Base-by-base conservation (phyloP, 73 alveolate genomes). In the Urostyla sp. region DNA sequence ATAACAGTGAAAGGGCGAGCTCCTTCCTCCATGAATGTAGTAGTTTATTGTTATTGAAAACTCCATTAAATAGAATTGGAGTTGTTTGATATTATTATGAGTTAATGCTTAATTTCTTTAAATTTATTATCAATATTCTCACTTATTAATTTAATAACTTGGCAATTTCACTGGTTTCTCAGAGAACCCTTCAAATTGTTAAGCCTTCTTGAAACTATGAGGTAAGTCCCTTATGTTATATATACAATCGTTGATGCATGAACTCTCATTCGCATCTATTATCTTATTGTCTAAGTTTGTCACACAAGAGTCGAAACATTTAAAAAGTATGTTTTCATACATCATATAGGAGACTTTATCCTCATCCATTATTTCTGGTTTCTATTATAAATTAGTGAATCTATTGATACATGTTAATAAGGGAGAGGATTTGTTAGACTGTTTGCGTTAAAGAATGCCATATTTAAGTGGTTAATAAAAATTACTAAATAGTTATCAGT, bases 301-400 rank as follows among this genome's bases (percentile, higher is more conserved):
- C 43, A 69, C 49, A 32, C 83, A 69, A 6, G 83, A 67, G 31
- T 69, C 83, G 44, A 69, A 69, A 55, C 83, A 69, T 37, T 49
- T 69, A 7, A 46, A n/a, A 11, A 49, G 20, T 13, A 69, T 46
- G 37, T 13, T 46, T 8, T 45, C n/a, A 37, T 69, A 69, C 1
- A 34, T 35, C 31, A 46, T 57, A 49, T 69, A 54, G 53, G 83
- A 69, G 26, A 37, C 31, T 24, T 46, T 45, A n/a, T 37, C 53
- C 18, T 69, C 56, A n/a, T 69, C 53, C 36, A 24, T 48, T n/a
- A n/a, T n/a, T n/a, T n/a, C n/a, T n/a, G n/a, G n/a, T n/a, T n/a
- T n/a, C n/a, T n/a, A n/a, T n/a, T n/a, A n/a, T n/a, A n/a, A n/a
- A n/a, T n/a, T n/a, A n/a, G n/a, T n/a, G n/a, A n/a, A n/a, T n/a